Evolutionary conservation across 257 asterid genomes (phyloP).

Genomic region (Solanum piurae): DNA sequence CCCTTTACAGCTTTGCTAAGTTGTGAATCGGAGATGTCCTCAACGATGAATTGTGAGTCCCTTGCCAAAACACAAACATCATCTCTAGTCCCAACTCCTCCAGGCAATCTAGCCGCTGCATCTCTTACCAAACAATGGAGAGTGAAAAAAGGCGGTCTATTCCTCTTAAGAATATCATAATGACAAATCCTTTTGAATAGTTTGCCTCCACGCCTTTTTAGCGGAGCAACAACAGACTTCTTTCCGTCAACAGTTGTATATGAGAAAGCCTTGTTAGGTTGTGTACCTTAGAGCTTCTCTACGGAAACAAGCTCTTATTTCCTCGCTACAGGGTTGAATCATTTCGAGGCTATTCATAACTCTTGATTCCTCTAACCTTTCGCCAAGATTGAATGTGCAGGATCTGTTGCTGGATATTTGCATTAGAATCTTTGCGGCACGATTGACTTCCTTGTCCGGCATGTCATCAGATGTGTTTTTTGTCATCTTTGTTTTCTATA

Average conservation of each 20-base stretch:
- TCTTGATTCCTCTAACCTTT: slow-evolving; percentile 8
- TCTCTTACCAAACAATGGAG: slow-evolving; percentile 89
- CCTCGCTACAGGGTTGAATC: slow-evolving; percentile 69
- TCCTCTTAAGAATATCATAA: slow-evolving; percentile 80
- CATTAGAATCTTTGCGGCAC: neutral
- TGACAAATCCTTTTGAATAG: slow-evolving; percentile 91
- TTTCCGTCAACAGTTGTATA: slow-evolving; percentile 83
- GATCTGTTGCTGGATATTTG: neutral
- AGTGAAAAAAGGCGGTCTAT: slow-evolving; percentile 87
- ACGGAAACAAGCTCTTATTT: slow-evolving; percentile 67
- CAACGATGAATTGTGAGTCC: slow-evolving; percentile 87
- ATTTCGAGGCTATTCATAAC: slow-evolving; percentile 19
- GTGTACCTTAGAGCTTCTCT: slow-evolving; percentile 85
- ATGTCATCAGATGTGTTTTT: neutral
- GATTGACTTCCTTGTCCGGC: neutral
- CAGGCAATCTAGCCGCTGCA: slow-evolving; percentile 95
- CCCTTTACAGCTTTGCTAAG: slow-evolving; percentile 88
- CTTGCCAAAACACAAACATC: slow-evolving; percentile 82
- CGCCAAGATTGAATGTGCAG: no score
- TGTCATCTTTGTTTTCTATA: neutral
- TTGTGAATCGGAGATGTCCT: slow-evolving; percentile 77
- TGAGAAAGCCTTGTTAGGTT: slow-evolving; percentile 73
- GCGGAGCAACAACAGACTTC: slow-evolving; percentile 80
- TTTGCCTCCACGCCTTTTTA: slow-evolving; percentile 94
- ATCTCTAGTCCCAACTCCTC: slow-evolving; percentile 85